A percentile compares a stretch with the other conserved stretches of the same genome.
Evolutionary conservation across 1,139 yeast genomes (phyloP).

Genomic region (Williopsis jadinii): DNA sequence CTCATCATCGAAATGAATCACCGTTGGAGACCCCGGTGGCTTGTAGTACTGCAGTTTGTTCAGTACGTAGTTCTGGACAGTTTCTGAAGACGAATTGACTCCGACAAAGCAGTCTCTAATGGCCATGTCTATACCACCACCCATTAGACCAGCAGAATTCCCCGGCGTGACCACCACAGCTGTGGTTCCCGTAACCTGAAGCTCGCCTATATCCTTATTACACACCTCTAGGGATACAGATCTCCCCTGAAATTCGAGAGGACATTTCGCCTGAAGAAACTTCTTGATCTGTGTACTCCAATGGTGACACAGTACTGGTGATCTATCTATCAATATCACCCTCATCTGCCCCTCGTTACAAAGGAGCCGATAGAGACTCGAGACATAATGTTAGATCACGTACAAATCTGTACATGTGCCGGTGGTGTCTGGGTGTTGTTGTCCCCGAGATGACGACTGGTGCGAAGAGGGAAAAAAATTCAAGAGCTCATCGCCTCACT

Average conservation of each 20-base stretch:
- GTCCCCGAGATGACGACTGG: too few relatives aligned
- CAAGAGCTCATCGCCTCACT: background rate
- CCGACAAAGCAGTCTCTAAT: slow-evolving; percentile 5
- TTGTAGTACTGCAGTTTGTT: slow-evolving; percentile 3
- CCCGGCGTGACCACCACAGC: slow-evolving; percentile 11
- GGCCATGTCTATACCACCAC: slow-evolving; percentile 9
- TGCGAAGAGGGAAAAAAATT: background rate
- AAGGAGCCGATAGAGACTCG: too few relatives aligned
- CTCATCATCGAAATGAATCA: slow-evolving; percentile 1
- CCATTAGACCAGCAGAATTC: slow-evolving; percentile 10
- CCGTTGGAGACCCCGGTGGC: slow-evolving; percentile 1
- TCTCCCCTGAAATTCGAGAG: background rate
- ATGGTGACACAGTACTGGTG: background rate
- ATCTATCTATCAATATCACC: background rate
- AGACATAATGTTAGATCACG: too few relatives aligned
- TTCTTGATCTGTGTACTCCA: background rate
- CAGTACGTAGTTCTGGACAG: slow-evolving; percentile 1
- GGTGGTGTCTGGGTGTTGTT: too few relatives aligned
- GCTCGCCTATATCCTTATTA: background rate
- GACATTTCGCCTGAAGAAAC: background rate
- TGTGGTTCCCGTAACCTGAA: background rate
- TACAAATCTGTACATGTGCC: too few relatives aligned
- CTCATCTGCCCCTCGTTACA: background rate
- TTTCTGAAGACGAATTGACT: background rate
- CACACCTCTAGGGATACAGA: background rate